Percentiles rank a stretch among this genome's conserved stretches.
Conservation (phyloP, 2,329 filamentous ascomycete genomes). For the Thielaviopsis musarum region DNA sequence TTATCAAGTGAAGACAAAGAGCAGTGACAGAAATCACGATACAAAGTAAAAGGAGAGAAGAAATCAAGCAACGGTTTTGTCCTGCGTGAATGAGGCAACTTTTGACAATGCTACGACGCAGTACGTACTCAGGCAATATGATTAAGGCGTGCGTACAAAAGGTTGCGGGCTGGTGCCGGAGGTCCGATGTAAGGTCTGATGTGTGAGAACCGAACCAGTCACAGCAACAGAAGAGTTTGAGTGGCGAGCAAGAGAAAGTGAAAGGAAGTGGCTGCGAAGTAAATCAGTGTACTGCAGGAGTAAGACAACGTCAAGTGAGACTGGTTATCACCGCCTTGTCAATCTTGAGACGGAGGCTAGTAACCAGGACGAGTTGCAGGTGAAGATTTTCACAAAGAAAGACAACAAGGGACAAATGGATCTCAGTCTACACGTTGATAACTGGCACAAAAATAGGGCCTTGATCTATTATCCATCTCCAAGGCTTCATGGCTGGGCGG, state of each 20-base stretch:
- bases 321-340: too few species aligned
- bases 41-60: neutral
- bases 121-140: neutral
- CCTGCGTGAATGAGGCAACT: neutral
- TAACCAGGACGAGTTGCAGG: too few species aligned
- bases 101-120: neutral
- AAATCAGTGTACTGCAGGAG: neutral
- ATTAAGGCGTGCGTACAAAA: neutral
- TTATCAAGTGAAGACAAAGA: neutral
- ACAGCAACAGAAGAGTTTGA: neutral
- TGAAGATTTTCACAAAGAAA: too few species aligned
- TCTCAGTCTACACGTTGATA: too few species aligned
- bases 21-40: neutral
- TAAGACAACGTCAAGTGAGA: too few species aligned
- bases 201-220: neutral
- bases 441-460: too few species aligned
- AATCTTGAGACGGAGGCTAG: too few species aligned
- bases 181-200: neutral
- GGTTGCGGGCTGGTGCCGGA: neutral
- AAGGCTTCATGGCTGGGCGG: too few species aligned
- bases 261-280: neutral
- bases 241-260: neutral
- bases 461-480: too few species aligned
- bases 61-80: neutral
- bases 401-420: too few species aligned